These are phyloP conservation scores for Colletotrichum tanaceti DNA, from an alignment of 2,329 filamentous ascomycete species.

Conservation along the genomic window DNA sequence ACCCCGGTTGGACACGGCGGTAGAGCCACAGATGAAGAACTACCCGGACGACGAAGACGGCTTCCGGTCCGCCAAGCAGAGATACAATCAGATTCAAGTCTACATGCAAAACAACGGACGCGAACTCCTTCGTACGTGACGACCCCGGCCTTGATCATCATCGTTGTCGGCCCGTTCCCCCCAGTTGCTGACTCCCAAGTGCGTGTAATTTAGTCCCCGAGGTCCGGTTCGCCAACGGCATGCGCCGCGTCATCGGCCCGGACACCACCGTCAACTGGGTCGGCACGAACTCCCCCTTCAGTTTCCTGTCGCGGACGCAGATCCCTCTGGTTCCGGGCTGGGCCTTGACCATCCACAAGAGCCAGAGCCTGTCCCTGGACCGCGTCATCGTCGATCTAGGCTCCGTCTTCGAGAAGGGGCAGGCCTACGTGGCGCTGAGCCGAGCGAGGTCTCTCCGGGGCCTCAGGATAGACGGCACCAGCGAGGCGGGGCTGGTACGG, in stretches of 20 bases:
- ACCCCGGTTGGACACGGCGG: too few relatives aligned
- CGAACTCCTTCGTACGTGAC: too few relatives aligned
- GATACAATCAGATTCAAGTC: too few relatives aligned
- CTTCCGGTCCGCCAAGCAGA: too few relatives aligned
- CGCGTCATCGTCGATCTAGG: constrained; percentile 66
- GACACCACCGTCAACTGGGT: constrained; percentile 61
- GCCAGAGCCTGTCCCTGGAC: constrained; percentile 72
- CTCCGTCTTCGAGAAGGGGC: constrained; percentile 65
- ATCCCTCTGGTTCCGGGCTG: constrained; percentile 70
- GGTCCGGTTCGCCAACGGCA: constrained; percentile 64
- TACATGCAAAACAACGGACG: too few relatives aligned
- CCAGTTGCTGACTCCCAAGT: background rate
- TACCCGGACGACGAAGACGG: too few relatives aligned
- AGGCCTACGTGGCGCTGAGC: constrained; percentile 73
- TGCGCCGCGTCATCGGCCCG: constrained; percentile 59
- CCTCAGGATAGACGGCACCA: constrained; percentile 53
- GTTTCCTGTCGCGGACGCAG: constrained; percentile 66
- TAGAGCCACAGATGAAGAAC: too few relatives aligned
- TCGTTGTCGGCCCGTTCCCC: too few relatives aligned
- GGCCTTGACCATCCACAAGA: constrained; percentile 73
- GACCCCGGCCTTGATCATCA: background rate
- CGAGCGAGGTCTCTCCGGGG: constrained; percentile 64
- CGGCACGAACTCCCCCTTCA: constrained; percentile 59
- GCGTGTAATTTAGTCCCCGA: background rate
- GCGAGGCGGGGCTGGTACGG: background rate